These are phyloP conservation scores for Aureobasidium uvarum DNA, from an alignment of 2,329 filamentous ascomycete genomes.

Conservation along the genomic window DNA sequence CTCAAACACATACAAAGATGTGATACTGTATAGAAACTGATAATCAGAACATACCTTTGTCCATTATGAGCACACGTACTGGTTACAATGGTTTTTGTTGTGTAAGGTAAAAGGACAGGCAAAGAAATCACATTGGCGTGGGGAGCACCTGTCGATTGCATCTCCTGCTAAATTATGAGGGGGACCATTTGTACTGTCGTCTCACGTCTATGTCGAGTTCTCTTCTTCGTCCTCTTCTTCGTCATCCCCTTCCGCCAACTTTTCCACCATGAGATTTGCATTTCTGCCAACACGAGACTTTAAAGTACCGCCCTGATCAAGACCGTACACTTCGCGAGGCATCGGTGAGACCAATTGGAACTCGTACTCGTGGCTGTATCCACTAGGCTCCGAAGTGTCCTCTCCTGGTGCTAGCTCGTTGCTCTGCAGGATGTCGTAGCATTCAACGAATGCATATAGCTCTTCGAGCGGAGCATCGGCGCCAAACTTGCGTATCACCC, in stretches of 20 bases:
- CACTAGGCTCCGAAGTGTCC: constrained; percentile 55
- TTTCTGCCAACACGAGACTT: constrained; percentile 73
- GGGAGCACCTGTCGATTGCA: no score
- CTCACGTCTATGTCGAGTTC: neutral
- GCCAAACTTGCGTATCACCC: constrained; percentile 74
- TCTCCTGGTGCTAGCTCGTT: constrained; percentile 40
- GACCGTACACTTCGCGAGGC: constrained; percentile 76
- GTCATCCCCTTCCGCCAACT: constrained; percentile 52
- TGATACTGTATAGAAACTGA: neutral
- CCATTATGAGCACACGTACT: neutral
- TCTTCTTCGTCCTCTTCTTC: constrained; percentile 48
- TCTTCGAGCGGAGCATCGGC: constrained; percentile 74
- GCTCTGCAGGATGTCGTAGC: constrained; percentile 64
- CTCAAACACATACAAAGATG: neutral
- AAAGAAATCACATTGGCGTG: no score
- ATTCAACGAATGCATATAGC: constrained; percentile 94
- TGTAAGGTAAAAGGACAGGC: no score
- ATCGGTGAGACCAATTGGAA: constrained; percentile 84
- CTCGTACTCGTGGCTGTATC: constrained; percentile 76
- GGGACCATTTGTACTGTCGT: neutral
- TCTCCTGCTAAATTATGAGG: no score
- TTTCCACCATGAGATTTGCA: constrained; percentile 87
- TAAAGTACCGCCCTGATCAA: constrained; percentile 65
- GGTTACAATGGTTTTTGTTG: no score
- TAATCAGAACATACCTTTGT: neutral